Conservation (phyloP, 768 basidiomycete genomes). For the Kwoniella sp. region DNA sequence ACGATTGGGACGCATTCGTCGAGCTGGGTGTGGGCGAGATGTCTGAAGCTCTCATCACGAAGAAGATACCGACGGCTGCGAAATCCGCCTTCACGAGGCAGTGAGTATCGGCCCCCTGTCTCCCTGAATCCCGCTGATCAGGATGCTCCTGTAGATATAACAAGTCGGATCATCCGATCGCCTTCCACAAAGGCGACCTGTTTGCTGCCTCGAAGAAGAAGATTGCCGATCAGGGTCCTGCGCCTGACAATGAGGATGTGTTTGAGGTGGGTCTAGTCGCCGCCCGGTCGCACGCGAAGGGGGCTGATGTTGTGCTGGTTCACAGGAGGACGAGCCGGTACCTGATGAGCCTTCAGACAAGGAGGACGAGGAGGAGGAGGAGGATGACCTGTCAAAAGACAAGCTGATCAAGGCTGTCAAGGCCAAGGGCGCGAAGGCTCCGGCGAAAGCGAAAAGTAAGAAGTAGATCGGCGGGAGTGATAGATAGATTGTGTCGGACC, state of each 20-base stretch:
- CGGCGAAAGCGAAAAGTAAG: slow-evolving; percentile 43
- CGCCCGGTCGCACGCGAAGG: background rate
- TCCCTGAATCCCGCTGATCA: background rate
- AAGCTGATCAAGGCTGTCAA: slow-evolving; percentile 60
- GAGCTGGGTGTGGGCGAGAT: slow-evolving; percentile 84
- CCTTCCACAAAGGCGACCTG: slow-evolving; percentile 78
- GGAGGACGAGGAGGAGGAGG: slow-evolving; percentile 54
- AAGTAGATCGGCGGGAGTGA: background rate
- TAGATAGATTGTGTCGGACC: too few relatives aligned
- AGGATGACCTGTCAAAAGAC: slow-evolving; percentile 58
- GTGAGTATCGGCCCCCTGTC: slow-evolving; percentile 53
- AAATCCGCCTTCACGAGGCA: slow-evolving; percentile 82
- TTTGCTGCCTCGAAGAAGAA: slow-evolving; percentile 79
- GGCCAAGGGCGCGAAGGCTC: slow-evolving; percentile 36
- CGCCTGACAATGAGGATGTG: slow-evolving; percentile 88
- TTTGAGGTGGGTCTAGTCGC: slow-evolving; percentile 61
- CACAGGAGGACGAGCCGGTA: slow-evolving; percentile 49
- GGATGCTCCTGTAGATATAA: slow-evolving; percentile 65
- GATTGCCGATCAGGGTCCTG: slow-evolving; percentile 61
- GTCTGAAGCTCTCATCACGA: slow-evolving; percentile 68
- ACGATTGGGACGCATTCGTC: slow-evolving; percentile 94
- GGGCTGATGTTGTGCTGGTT: background rate
- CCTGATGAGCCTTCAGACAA: slow-evolving; percentile 57
- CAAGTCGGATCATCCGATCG: slow-evolving; percentile 78
- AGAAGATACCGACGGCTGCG: slow-evolving; percentile 74